phyloP scores from a whole-genome alignment of 495 filamentous ascomycete genomes.

The Penicillium arizonense region DNA sequence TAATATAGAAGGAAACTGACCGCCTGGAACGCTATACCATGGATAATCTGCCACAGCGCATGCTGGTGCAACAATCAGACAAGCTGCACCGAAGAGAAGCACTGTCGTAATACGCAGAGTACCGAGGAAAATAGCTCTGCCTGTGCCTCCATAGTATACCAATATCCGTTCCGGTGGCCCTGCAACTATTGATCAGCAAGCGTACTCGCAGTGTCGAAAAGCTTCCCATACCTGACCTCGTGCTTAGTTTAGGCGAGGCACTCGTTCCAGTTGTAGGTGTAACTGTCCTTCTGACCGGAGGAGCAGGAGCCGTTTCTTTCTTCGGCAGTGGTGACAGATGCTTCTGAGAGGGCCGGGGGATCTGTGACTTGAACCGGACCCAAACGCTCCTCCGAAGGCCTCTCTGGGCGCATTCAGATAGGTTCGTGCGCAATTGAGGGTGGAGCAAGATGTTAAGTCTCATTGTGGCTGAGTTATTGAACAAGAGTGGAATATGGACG shows the following conservation, averaged over 20 bases:
- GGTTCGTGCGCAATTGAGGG: constrained; percentile 31
- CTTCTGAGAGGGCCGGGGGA: constrained; percentile 22
- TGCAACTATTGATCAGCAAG: constrained; percentile 18
- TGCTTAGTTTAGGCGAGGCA: constrained; percentile 18
- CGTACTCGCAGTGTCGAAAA: not conserved
- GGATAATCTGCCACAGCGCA: constrained; percentile 52
- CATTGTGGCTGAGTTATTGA: constrained; percentile 17
- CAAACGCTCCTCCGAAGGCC: constrained; percentile 28
- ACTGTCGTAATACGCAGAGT: constrained; percentile 69
- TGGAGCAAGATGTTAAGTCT: constrained; percentile 31
- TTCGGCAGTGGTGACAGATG: constrained; percentile 19
- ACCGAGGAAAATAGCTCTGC: constrained; percentile 62
- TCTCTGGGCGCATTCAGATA: constrained; percentile 25
- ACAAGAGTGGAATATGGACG: constrained; percentile 3
- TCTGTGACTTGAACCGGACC: constrained; percentile 33
- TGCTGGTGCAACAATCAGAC: constrained; percentile 57
- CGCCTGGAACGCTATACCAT: constrained; percentile 40
- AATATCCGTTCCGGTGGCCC: constrained; percentile 57
- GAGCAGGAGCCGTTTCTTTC: constrained; percentile 19
- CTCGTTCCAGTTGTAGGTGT: constrained; percentile 4
- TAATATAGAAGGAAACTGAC: constrained; percentile 32
- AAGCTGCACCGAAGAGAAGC: constrained; percentile 64
- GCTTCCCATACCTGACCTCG: constrained; percentile 30
- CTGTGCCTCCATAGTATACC: constrained; percentile 71
- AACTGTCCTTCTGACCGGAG: constrained; percentile 7